phyloP scores from a whole-genome alignment of 495 filamentous ascomycete species.

The Lophiotrema nucula region DNA sequence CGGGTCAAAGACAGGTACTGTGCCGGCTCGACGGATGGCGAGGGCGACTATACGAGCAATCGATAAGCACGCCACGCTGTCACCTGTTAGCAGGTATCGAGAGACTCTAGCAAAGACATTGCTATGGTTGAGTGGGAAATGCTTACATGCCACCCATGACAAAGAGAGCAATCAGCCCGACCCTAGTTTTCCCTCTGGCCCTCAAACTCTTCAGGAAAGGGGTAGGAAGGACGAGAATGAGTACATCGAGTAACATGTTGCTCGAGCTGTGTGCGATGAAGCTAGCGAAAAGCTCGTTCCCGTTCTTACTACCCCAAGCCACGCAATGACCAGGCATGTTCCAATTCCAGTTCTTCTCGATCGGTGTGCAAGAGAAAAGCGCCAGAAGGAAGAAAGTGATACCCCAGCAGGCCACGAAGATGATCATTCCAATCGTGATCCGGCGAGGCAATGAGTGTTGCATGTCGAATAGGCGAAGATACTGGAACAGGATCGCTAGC shows the following conservation, averaged over 20 bases:
- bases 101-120: neutral
- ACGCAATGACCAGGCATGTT: constrained; percentile 16
- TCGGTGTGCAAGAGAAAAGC: constrained; percentile 25
- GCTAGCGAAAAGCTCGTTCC: constrained; percentile 14
- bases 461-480: constrained; percentile 29
- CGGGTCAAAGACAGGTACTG: constrained; percentile 24
- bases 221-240: constrained; percentile 13
- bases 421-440: neutral
- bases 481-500: constrained; percentile 30
- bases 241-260: constrained; percentile 30
- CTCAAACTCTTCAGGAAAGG: constrained; percentile 25
- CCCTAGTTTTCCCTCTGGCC: constrained; percentile 8
- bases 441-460: constrained; percentile 1
- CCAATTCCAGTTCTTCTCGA: constrained; percentile 31
- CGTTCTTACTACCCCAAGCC: constrained; percentile 27
- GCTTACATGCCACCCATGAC: constrained; percentile 30
- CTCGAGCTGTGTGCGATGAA: constrained; percentile 19
- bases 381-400: constrained; percentile 25
- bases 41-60: constrained; percentile 26
- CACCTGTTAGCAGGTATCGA: neutral
- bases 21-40: constrained; percentile 24
- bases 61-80: constrained; percentile 18
- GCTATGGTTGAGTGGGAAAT: neutral
- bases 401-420: neutral
- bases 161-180: constrained; percentile 22